Evolutionary conservation across 1,284 basidiomycete species (phyloP).

Genomic region (Ustilago loliicola): DNA sequence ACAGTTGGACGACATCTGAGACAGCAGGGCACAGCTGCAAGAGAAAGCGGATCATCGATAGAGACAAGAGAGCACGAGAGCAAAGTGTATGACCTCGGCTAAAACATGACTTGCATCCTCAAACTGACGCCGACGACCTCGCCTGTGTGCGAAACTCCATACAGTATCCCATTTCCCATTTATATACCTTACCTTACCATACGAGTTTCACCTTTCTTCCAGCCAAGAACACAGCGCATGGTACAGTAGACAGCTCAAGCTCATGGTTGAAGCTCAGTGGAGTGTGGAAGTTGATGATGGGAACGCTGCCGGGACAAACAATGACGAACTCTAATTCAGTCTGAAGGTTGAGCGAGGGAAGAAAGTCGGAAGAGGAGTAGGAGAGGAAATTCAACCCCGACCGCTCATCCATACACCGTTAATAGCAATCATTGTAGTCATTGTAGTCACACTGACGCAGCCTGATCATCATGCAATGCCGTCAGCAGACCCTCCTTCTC

Average conservation of each 20-base stretch:
- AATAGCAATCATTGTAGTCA: too few species aligned
- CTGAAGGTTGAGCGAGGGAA: background rate
- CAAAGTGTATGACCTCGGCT: constrained; percentile 13
- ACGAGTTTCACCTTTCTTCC: background rate
- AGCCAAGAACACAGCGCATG: background rate
- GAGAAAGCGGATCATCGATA: background rate
- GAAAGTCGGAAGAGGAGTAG: background rate
- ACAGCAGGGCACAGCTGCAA: background rate
- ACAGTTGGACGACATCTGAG: constrained; percentile 4
- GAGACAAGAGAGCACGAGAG: background rate
- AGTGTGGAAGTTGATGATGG: too few species aligned
- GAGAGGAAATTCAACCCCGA: background rate
- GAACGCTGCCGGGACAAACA: too few species aligned
- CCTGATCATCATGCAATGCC: too few species aligned
- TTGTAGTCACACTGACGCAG: too few species aligned
- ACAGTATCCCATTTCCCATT: too few species aligned
- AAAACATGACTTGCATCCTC: constrained; percentile 11
- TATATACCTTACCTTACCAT: too few species aligned
- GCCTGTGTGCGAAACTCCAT: constrained; percentile 5
- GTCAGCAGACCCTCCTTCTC: too few species aligned
- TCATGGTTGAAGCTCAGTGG: too few species aligned
- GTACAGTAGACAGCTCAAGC: too few species aligned
- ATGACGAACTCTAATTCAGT: too few species aligned
- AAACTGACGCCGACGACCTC: constrained; percentile 34
- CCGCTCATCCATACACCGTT: too few species aligned